Evolutionary conservation across 441 rosid genomes (phyloP).

Genomic region (Syzygium syzygioides): DNA sequence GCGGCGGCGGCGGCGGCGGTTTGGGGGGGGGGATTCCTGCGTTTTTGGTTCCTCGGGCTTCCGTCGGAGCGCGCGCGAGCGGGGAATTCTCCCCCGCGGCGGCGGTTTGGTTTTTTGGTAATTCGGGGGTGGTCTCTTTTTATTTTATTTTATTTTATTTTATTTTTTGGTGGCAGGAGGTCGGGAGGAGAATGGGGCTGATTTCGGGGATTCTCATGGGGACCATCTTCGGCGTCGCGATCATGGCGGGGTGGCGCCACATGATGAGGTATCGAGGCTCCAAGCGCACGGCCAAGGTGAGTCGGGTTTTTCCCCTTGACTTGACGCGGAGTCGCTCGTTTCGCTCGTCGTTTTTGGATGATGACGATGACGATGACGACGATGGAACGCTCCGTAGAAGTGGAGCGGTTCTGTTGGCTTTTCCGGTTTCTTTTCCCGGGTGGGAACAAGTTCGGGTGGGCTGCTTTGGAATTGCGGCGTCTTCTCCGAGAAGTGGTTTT

Average conservation of each 20-base stretch:
- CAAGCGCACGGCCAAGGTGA: constrained; percentile 1
- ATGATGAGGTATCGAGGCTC: constrained; percentile 1
- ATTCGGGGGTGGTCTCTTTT: neutral
- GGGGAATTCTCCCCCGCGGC: neutral
- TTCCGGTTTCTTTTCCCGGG: neutral
- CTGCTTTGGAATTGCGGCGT: neutral
- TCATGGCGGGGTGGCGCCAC: constrained; percentile 7
- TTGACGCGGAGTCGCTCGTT: neutral
- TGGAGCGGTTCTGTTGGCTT: neutral
- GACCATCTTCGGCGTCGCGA: neutral
- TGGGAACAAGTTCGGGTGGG: neutral
- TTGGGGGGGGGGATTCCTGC: neutral
- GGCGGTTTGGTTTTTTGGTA: neutral
- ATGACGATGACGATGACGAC: neutral
- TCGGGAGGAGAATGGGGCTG: neutral
- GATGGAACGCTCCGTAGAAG: neutral
- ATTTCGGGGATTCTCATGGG: constrained; percentile 8
- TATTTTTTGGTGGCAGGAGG: neutral
- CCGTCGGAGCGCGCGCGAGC: neutral
- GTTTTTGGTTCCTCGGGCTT: neutral
- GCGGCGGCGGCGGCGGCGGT: no score
- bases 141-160: no score
- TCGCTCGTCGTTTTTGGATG: neutral
- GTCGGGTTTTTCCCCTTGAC: neutral
- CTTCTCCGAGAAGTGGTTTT: neutral